Evolutionary conservation across 108 stramenopile species (phyloP), one percentile per base, ranked within the genome.

Genomic region (Schizochytrium sp.): DNA sequence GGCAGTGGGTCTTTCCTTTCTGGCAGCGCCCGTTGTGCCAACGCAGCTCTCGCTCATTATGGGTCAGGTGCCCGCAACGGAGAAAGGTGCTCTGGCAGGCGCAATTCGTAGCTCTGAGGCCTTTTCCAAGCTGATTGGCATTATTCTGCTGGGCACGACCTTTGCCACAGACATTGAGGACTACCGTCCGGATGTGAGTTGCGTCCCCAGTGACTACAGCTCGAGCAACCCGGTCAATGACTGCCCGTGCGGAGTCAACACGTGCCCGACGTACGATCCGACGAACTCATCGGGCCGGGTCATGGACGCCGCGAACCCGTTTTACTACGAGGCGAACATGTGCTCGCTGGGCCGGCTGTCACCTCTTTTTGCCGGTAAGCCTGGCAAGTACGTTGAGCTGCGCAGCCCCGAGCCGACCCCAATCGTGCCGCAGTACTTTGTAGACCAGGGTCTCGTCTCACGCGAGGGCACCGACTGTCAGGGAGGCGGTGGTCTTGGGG

Each of bases 41-140:
- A 28, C 48, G 28, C 19, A 47, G 48, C 25, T 83, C 45, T 25
- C 76, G 51, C 45, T 83, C 4, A 47, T 83, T 0, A 83, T 83
- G 76, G 51, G 76, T 5, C 76, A 83, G 23, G 76, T 83, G 12
- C 48, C 48, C 8, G 76, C 76, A 14, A 47, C 48, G n/a, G 76
- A 83, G 76, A 47, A 53, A 18, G 76, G 76, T 16, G 51, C 76
- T 53, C 45, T 83, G 45, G 76, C 76, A 6, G 76, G 76, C 28
- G 76, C 76, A 6, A 53, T 83, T 23, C 76, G 76, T 23, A 83
- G 76, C 51, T 83, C 76, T 8, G 76, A 83, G 76, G 76, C 76
- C 25, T 53, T 83, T 53, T 21, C 48, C 45, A 83, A 83, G 51
- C 51, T 83, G 10, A 12, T 47, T 6, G 76, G 76, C 19, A 83